These are phyloP conservation scores for Parsonsia alboflavescens DNA, from an alignment of 257 asterid genomes.

Conservation along the genomic window DNA sequence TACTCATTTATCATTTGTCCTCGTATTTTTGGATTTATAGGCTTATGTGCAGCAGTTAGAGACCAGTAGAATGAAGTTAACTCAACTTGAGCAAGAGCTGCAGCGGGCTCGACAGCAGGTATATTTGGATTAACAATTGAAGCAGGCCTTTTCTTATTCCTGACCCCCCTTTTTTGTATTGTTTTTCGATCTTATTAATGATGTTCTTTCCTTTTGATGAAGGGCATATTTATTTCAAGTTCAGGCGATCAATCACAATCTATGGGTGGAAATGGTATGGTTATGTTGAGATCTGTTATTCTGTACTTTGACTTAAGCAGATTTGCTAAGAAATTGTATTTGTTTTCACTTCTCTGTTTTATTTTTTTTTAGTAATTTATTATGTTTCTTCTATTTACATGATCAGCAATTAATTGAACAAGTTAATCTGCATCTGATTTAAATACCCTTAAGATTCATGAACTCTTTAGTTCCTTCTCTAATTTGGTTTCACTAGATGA, in stretches of 20 bases:
- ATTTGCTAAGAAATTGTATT: neutral
- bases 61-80: constrained; percentile 97
- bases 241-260: constrained; percentile 97
- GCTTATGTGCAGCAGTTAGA: constrained; percentile 97
- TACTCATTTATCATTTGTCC: constrained; percentile 2
- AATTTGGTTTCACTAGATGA: neutral
- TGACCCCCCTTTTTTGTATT: constrained; percentile 2
- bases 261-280: constrained; percentile 81
- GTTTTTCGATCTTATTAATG: constrained; percentile 1
- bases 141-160: constrained; percentile 1
- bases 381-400: neutral
- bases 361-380: no score
- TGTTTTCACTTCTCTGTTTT: neutral
- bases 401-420: neutral
- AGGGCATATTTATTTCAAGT: constrained; percentile 95
- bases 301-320: constrained; percentile 10
- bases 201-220: constrained; percentile 24
- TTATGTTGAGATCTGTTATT: constrained; percentile 20
- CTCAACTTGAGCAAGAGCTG: constrained; percentile 98
- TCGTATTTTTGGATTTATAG: constrained; percentile 32
- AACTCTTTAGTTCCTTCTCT: neutral
- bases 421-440: constrained; percentile 2
- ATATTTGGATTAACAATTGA: constrained; percentile 4
- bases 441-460: neutral
- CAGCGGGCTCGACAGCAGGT: constrained; percentile 99